Evolutionary conservation across 2,329 filamentous ascomycete species (phyloP).

Genomic region (Bipolaris zeicola): DNA sequence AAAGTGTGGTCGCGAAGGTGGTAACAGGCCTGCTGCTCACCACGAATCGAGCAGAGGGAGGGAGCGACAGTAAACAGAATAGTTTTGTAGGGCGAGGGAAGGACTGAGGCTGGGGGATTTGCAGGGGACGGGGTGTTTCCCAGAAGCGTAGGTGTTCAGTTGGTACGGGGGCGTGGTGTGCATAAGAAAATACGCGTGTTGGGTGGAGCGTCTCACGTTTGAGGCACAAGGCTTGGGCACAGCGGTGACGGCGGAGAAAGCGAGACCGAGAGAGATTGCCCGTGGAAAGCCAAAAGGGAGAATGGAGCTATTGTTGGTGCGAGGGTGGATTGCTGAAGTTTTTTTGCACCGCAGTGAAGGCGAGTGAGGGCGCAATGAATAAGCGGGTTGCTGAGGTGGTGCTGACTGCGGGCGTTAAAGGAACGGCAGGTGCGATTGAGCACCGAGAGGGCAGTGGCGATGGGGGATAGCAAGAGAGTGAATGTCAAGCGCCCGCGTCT

Average conservation of each 20-base stretch:
- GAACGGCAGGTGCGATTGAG: slow-evolving; percentile 34
- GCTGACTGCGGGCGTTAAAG: slow-evolving; percentile 15
- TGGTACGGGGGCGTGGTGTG: slow-evolving; percentile 30
- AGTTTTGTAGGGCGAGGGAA: slow-evolving; percentile 27
- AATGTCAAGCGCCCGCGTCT: slow-evolving; percentile 35
- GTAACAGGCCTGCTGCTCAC: slow-evolving; percentile 49
- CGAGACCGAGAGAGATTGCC: slow-evolving; percentile 15
- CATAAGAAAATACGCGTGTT: slow-evolving; percentile 34
- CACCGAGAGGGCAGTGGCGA: slow-evolving; percentile 20
- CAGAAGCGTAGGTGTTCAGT: slow-evolving; percentile 15
- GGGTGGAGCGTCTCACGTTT: slow-evolving; percentile 39
- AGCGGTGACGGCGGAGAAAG: slow-evolving; percentile 32
- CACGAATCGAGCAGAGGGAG: slow-evolving; percentile 36
- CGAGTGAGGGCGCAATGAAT: slow-evolving; percentile 9
- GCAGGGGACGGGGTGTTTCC: slow-evolving; percentile 16
- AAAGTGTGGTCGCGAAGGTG: slow-evolving; percentile 29
- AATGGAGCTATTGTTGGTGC: slow-evolving; percentile 6
- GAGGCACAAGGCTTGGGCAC: slow-evolving; percentile 35
- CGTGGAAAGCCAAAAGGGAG: slow-evolving; percentile 18
- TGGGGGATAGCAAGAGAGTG: slow-evolving; percentile 20
- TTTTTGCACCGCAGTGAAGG: slow-evolving; percentile 25
- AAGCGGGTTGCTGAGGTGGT: slow-evolving; percentile 7
- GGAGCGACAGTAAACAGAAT: slow-evolving; percentile 35
- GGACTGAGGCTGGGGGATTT: slow-evolving; percentile 16
- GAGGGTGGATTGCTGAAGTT: slow-evolving; percentile 15